phyloP scores from a whole-genome alignment of 441 rosid species.

The Populus tomentosa region DNA sequence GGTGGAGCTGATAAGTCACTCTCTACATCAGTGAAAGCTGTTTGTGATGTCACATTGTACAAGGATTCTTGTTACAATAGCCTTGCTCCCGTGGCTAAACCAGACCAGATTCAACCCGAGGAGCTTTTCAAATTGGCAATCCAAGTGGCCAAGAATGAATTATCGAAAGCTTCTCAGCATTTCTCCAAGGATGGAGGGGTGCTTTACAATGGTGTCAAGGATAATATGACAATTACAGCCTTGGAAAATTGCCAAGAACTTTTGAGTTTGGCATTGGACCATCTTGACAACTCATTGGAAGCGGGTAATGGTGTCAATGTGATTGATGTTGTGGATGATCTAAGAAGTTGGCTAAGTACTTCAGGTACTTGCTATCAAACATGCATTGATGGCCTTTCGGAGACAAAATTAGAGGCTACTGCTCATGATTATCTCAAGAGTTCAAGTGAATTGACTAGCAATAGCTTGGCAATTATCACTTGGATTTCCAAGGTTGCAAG shows the following conservation, averaged over 20 bases:
- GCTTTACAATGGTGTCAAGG: slow-evolving; percentile 3
- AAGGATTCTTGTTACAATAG: slow-evolving; percentile 51
- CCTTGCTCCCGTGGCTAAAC: slow-evolving; percentile 31
- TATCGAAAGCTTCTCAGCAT: slow-evolving; percentile 30
- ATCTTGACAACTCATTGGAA: slow-evolving; percentile 36
- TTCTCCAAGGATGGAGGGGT: slow-evolving; percentile 26
- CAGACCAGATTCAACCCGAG: slow-evolving; percentile 37
- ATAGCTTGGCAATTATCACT: too few species aligned
- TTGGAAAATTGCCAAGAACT: slow-evolving; percentile 45
- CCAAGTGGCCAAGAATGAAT: slow-evolving; percentile 42
- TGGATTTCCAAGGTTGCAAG: too few species aligned
- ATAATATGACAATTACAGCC: slow-evolving; percentile 24
- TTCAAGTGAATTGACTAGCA: too few species aligned
- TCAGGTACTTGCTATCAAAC: slow-evolving; percentile 60
- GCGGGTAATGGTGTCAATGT: slow-evolving; percentile 15
- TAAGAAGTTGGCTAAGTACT: slow-evolving; percentile 62
- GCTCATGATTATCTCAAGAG: too few species aligned
- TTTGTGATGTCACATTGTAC: slow-evolving; percentile 67
- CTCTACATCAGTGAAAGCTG: slow-evolving; percentile 53
- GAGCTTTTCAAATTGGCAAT: slow-evolving; percentile 51
- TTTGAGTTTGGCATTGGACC: slow-evolving; percentile 48
- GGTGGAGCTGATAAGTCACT: slow-evolving; percentile 16
- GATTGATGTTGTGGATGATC: slow-evolving; percentile 38
- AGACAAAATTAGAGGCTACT: slow-evolving; percentile 19
- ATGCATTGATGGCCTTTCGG: slow-evolving; percentile 47